A percentile compares a stretch with the other conserved stretches of the same genome.
Evolutionary conservation across 2,329 filamentous ascomycete species (phyloP).

Genomic region (Zarea fungicola): DNA sequence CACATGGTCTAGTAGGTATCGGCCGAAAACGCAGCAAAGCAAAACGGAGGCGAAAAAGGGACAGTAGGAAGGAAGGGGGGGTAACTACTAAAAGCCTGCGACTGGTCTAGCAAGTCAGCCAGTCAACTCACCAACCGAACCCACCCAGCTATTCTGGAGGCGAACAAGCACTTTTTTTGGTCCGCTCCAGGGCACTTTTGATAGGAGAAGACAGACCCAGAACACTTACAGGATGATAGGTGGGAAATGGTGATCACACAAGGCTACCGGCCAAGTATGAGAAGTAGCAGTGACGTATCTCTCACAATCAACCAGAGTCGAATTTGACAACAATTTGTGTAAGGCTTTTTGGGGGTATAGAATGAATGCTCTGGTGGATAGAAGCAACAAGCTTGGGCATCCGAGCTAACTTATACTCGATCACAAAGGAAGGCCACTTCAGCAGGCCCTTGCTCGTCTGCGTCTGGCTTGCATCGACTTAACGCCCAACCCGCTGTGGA

Average conservation of each 20-base stretch:
- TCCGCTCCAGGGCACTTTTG: background rate
- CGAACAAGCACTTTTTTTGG: slow-evolving; percentile 3
- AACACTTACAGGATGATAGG: slow-evolving; percentile 3
- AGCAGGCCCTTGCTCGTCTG: slow-evolving; percentile 21
- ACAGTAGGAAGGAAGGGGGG: background rate
- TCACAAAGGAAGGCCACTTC: slow-evolving; percentile 19
- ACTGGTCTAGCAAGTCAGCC: slow-evolving; percentile 13
- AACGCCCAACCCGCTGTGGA: slow-evolving; percentile 14
- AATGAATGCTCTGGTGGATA: background rate
- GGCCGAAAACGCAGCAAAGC: slow-evolving; percentile 10
- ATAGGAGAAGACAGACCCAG: background rate
- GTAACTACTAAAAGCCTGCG: slow-evolving; percentile 10
- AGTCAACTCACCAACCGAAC: slow-evolving; percentile 12
- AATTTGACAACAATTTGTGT: background rate
- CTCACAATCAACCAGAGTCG: slow-evolving; percentile 4
- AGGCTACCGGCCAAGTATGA: background rate
- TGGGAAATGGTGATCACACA: background rate
- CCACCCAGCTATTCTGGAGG: slow-evolving; percentile 12
- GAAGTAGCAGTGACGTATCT: background rate
- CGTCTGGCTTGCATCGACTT: slow-evolving; percentile 12
- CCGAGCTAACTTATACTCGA: slow-evolving; percentile 36
- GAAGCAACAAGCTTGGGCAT: slow-evolving; percentile 20
- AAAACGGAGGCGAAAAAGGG: slow-evolving; percentile 12
- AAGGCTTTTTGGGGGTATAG: background rate
- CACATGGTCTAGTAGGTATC: slow-evolving; percentile 60